These are phyloP conservation scores for Hypoxylon cercidicola DNA, from an alignment of 495 filamentous ascomycete genomes.

Conservation along the genomic window DNA sequence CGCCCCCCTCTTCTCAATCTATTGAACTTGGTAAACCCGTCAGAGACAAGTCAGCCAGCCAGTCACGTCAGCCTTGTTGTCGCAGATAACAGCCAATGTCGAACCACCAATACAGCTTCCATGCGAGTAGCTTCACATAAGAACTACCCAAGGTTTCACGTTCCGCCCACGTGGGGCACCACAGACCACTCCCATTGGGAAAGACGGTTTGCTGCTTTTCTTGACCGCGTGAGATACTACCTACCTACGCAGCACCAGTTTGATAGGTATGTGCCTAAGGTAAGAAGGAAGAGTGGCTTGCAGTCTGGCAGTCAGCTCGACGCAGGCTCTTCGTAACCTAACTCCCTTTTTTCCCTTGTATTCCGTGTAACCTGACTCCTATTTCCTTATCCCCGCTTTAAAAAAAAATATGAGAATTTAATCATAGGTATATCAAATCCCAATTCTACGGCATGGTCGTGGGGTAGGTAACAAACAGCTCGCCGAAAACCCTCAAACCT, in stretches of 20 bases:
- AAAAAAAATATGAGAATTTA: neutral
- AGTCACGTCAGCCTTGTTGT: conserved; percentile 30
- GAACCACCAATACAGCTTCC: conserved; percentile 17
- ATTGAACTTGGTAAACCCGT: conserved; percentile 3
- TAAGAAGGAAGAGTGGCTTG: conserved; percentile 18
- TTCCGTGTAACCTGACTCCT: conserved; percentile 1
- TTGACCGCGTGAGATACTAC: conserved; percentile 23
- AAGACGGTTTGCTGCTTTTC: conserved; percentile 1
- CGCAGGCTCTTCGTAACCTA: conserved; percentile 29
- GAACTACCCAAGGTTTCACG: conserved; percentile 13
- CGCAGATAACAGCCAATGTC: conserved; percentile 14
- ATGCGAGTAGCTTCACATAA: conserved; percentile 9
- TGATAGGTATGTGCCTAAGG: too few relatives aligned
- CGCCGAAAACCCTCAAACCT: neutral
- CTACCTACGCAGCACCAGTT: conserved; percentile 8
- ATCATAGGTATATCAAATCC: neutral
- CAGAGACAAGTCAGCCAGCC: conserved; percentile 24
- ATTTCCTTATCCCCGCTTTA: neutral
- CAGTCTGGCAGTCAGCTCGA: conserved; percentile 30
- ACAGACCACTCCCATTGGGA: conserved; percentile 26
- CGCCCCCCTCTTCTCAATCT: neutral
- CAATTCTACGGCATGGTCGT: neutral
- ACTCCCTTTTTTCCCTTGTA: conserved; percentile 1
- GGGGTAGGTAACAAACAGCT: neutral
- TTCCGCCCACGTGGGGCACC: conserved; percentile 30